Percentiles rank a stretch among this genome's conserved stretches.
These are phyloP conservation scores for Ilyonectria mors-panacis DNA, from an alignment of 2,329 filamentous ascomycete genomes.

Conservation along the genomic window DNA sequence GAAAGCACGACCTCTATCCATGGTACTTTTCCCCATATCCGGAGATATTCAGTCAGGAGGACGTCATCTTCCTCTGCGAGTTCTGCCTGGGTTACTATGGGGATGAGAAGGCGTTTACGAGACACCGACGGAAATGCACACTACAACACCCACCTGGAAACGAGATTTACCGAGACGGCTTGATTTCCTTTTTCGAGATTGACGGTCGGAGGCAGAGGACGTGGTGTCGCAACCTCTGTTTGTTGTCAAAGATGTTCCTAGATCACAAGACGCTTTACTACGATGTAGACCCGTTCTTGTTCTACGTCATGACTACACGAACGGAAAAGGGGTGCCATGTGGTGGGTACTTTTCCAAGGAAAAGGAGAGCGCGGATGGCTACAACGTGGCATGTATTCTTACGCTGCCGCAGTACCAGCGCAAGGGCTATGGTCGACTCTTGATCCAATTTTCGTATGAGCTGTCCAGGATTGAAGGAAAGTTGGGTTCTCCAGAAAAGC, in stretches of 20 bases:
- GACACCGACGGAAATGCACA: slow-evolving; percentile 91
- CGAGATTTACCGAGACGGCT: slow-evolving; percentile 96
- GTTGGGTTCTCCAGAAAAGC: slow-evolving; percentile 96
- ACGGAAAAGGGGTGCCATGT: slow-evolving; percentile 93
- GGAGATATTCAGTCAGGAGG: slow-evolving; percentile 87
- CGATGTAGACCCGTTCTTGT: slow-evolving; percentile 98
- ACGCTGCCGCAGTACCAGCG: slow-evolving; percentile 97
- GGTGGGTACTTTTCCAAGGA: slow-evolving; percentile 99
- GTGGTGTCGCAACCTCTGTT: slow-evolving; percentile 95
- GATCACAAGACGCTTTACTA: slow-evolving; percentile 99
- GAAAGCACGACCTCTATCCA: slow-evolving; percentile 90
- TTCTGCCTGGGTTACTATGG: slow-evolving; percentile 96
- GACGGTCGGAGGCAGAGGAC: slow-evolving; percentile 94
- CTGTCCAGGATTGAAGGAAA: slow-evolving; percentile 96
- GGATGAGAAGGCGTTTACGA: slow-evolving; percentile 83
- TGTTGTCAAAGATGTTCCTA: slow-evolving; percentile 95
- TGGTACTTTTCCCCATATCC: slow-evolving; percentile 99
- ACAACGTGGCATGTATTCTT: slow-evolving; percentile 98
- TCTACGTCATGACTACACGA: slow-evolving; percentile 96
- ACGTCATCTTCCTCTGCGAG: slow-evolving; percentile 96
- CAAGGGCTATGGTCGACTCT: slow-evolving; percentile 90
- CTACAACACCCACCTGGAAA: slow-evolving; percentile 95
- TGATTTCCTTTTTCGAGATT: slow-evolving; percentile 97
- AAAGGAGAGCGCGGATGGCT: slow-evolving; percentile 95
- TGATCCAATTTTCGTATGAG: slow-evolving; percentile 98